These are phyloP conservation scores for Neurospora sp. DNA, from an alignment of 495 filamentous ascomycete species.

Conservation along the genomic window DNA sequence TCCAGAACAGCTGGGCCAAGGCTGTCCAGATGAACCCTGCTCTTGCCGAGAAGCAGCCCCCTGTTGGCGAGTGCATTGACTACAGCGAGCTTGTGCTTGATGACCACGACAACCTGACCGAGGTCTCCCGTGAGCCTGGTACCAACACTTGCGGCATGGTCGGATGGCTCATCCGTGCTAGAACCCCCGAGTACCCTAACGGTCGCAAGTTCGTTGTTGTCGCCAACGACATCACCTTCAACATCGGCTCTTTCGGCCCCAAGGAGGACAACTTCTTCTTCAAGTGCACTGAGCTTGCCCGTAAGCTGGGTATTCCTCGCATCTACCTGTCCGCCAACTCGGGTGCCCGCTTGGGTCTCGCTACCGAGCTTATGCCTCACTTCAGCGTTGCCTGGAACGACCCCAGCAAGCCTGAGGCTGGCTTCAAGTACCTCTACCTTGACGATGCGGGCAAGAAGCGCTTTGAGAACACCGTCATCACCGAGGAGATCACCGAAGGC, in stretches of 20 bases:
- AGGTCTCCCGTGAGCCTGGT: constrained; percentile 88
- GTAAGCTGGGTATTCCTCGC: constrained; percentile 86
- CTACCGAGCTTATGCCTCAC: constrained; percentile 92
- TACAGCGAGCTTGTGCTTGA: constrained; percentile 90
- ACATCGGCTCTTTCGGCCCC: constrained; percentile 95
- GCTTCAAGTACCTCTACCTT: constrained; percentile 98
- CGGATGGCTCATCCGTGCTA: constrained; percentile 93
- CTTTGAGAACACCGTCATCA: constrained; percentile 86
- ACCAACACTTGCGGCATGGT: constrained; percentile 97
- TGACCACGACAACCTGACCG: constrained; percentile 81
- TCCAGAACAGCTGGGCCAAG: constrained; percentile 88
- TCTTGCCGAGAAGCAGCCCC: constrained; percentile 71
- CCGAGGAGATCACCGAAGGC: constrained; percentile 72
- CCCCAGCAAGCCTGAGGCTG: constrained; percentile 66
- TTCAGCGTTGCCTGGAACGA: constrained; percentile 97
- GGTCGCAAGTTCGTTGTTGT: constrained; percentile 90
- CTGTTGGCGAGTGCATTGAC: constrained; percentile 84
- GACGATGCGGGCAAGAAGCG: constrained; percentile 76
- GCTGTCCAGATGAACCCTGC: constrained; percentile 58
- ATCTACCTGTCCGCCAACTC: constrained; percentile 99
- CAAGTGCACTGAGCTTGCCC: constrained; percentile 93
- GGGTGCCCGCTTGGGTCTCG: constrained; percentile 95
- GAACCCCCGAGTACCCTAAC: constrained; percentile 92
- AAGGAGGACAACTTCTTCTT: constrained; percentile 96
- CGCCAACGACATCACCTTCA: constrained; percentile 98